These are phyloP conservation scores for Anaeramoeba flamelloides DNA, from an alignment of 78 protist genomes.

Conservation along the genomic window DNA sequence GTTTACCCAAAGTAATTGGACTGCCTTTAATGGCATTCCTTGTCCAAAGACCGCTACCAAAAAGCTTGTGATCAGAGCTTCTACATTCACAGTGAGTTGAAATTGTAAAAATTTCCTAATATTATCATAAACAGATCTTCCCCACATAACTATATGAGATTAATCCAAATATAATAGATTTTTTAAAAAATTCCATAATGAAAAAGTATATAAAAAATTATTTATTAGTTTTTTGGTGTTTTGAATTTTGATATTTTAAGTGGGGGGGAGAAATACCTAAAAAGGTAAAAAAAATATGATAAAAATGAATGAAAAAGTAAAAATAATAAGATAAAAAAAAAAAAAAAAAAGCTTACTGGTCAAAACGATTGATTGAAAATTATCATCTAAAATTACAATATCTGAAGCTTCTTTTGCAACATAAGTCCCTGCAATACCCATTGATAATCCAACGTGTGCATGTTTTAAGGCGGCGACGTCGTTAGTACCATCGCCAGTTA, in stretches of 20 bases:
- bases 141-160: slow-evolving; percentile 43
- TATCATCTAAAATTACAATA: slow-evolving; percentile 80
- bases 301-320: no score
- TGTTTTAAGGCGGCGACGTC: slow-evolving; percentile 37
- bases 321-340: no score
- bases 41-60: slow-evolving; percentile 36
- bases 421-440: slow-evolving; percentile 45
- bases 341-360: no score
- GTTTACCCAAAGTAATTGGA: slow-evolving; percentile 65
- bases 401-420: slow-evolving; percentile 56
- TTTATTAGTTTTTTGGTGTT: no score
- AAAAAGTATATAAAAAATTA: no score
- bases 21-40: slow-evolving; percentile 32
- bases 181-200: no score
- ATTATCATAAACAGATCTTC: slow-evolving; percentile 38
- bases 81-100: slow-evolving; percentile 48
- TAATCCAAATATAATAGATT: no score
- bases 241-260: no score
- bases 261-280: no score
- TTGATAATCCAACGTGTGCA: slow-evolving; percentile 50
- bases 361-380: slow-evolving; percentile 65
- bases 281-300: no score
- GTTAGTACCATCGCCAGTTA: slow-evolving; percentile 64
- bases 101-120: slow-evolving; percentile 49
- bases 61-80: slow-evolving; percentile 19